Percentiles rank a stretch among this genome's conserved stretches.
Conservation (phyloP, 805 yeast species). For the Spathaspora hagerdaliae region DNA sequence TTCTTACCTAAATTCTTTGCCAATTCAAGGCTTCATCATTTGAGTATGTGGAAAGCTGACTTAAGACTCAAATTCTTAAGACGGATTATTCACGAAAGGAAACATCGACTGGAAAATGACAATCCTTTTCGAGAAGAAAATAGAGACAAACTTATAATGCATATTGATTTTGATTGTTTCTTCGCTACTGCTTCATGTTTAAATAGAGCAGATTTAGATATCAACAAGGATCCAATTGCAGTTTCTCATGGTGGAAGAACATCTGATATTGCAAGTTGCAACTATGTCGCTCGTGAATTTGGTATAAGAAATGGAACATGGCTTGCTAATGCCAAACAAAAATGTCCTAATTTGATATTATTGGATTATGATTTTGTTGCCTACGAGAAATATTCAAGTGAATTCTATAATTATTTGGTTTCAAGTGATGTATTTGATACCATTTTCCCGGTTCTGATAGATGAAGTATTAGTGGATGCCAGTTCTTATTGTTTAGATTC, state of each 20-base stretch:
- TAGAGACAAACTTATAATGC: slow-evolving; percentile 46
- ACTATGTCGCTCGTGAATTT: slow-evolving; percentile 73
- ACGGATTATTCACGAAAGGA: slow-evolving; percentile 31
- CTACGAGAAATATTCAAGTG: slow-evolving; percentile 62
- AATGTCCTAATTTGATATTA: slow-evolving; percentile 64
- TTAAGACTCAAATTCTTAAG: slow-evolving; percentile 58
- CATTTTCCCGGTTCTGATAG: slow-evolving; percentile 82
- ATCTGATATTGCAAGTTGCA: slow-evolving; percentile 89
- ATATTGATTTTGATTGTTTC: slow-evolving; percentile 91
- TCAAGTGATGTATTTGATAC: slow-evolving; percentile 40
- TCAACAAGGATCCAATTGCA: slow-evolving; percentile 49
- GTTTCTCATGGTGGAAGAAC: slow-evolving; percentile 58
- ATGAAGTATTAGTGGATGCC: slow-evolving; percentile 82
- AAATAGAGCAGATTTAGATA: slow-evolving; percentile 49
- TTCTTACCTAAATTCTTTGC: slow-evolving; percentile 70
- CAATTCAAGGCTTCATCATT: slow-evolving; percentile 81
- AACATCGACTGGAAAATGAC: neutral
- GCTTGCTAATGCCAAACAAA: slow-evolving; percentile 58
- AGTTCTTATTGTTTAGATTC: slow-evolving; percentile 22
- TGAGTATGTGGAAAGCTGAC: slow-evolving; percentile 82
- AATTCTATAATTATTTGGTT: slow-evolving; percentile 59
- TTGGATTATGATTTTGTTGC: slow-evolving; percentile 71
- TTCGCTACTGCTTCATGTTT: slow-evolving; percentile 83
- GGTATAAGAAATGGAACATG: slow-evolving; percentile 93
- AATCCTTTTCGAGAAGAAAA: neutral